These are phyloP conservation scores for Solanum pinnatisectum DNA, from an alignment of 257 asterid species.

Conservation along the genomic window DNA sequence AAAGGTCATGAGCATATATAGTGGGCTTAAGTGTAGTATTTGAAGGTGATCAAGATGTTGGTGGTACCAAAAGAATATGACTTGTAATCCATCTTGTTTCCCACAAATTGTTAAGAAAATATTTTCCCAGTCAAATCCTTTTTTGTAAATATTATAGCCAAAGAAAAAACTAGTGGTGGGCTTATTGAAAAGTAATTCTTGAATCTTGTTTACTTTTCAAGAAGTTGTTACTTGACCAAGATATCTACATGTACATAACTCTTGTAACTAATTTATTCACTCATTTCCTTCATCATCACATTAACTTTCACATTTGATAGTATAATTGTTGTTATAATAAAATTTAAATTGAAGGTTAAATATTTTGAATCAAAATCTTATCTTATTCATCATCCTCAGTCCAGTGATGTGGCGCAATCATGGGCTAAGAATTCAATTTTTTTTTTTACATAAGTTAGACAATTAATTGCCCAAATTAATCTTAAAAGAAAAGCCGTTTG, in stretches of 20 bases:
- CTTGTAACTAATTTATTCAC: not conserved
- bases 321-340: not conserved
- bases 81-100: not conserved
- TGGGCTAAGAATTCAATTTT: no score
- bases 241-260: constrained; percentile 85
- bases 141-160: not conserved
- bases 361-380: no score
- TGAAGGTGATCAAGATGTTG: no score
- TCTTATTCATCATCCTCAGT: no score
- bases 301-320: not conserved
- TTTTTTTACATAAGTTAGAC: no score
- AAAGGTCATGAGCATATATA: no score
- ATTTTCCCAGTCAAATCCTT: constrained; percentile 39
- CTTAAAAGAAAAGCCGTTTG: no score
- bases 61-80: no score
- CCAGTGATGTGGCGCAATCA: no score
- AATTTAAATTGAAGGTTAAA: no score
- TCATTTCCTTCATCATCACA: not conserved
- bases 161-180: constrained; percentile 6
- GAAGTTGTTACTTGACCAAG: constrained; percentile 54
- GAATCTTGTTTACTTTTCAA: constrained; percentile 64
- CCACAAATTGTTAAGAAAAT: constrained; percentile 57
- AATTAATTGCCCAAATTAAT: no score
- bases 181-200: constrained; percentile 19
- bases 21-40: no score